Base-by-base conservation (phyloP, 176 grass and related monocot genomes). In the Cenchrus fungigraminus region DNA sequence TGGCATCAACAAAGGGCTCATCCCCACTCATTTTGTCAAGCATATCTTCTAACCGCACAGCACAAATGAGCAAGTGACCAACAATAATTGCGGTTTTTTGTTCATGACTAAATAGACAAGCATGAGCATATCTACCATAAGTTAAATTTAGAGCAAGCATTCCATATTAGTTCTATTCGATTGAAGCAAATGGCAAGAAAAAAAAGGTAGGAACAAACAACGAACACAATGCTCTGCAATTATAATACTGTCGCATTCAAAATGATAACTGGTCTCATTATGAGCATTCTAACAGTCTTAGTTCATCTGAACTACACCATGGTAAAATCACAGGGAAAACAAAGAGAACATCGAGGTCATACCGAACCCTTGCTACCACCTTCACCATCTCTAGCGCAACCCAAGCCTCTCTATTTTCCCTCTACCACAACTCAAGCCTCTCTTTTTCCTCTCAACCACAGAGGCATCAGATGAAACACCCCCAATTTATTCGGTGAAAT, bases 381-480 rank as follows among this genome's bases (percentile, higher is more conserved):
- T 78, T 85, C 74, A 50, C 64, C 83, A 78, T 70, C 52, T 78
- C 73, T n/a, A 68, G n/a, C 28, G 14, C 51, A 29, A 67, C 17
- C 6, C 20, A 5, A 51, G 46, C 4, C 71, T 15, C 42, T 25
- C 25, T 25, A 25, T 25, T 25, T 25, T 25, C 25, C 25, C 25
- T 25, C 25, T 25, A 25, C 25, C 25, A 25, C 25, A 25, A 25
- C 25, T 25, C 25, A 25, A 25, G 25, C 25, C 40, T 59, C 25
- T 25, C 25, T 47, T 12, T 37, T 25, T 25, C 25, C 25, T 25
- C 25, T 25, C 25, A 25, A 25, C 25, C 25, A 25, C 25, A 25
- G 25, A 25, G 25, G 25, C 25, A 25, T 25, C 25, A 25, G 25
- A 25, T 25, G 25, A 25, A 25, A 25, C 25, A 25, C 25, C 25